Evolutionary conservation across 768 basidiomycete genomes (phyloP), one percentile per base, ranked within the genome.

Genomic region (Tulasnella sp.): DNA sequence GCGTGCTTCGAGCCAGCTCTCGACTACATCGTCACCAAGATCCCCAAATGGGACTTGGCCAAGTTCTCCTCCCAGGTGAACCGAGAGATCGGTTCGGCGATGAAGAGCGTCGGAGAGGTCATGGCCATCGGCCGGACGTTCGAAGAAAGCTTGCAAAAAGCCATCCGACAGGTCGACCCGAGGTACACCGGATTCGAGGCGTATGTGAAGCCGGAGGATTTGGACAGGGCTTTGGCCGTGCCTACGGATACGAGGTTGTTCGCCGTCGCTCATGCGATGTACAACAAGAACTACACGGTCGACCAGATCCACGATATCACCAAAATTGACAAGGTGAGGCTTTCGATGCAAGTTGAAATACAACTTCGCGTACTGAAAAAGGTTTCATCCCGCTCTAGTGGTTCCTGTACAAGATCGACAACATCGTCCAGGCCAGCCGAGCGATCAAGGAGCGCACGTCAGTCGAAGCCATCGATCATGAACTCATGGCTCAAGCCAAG

Each of bases 81-180:
- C 79, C 90, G 96, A 75, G 89, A 94, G 79, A 89, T 98, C 69
- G 97, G 96, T 32, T 98, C 95, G 2, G 88, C 96, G 19, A 98
- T 99, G 97, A 99, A 99, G 82, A 95, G 93, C 17, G 97, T 99
- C 70, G 97, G 97, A 70, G 97, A 99, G 81, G 96, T 99, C 78
- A 99, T 99, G 97, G 96, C 96, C 76, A 98, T 99, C 77, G 97
- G 97, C 41, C 90, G 97, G 76, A 99, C 97, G 0, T 99, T 98
- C 77, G 97, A 99, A 81, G 97, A 99, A 80, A 94, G 92, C 77
- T 84, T 99, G 78, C 97, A 98, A 80, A 99, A 99, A 82, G 97
- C 97, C 64, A 91, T 99, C 74, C 90, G 97, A 75, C 94, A 97
- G 83, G 91, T 98, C 41, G 96, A 98, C 80, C 97, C 97, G 35